Base-by-base conservation (phyloP, 2,329 filamentous ascomycete species). In the Alternaria alternata region DNA sequence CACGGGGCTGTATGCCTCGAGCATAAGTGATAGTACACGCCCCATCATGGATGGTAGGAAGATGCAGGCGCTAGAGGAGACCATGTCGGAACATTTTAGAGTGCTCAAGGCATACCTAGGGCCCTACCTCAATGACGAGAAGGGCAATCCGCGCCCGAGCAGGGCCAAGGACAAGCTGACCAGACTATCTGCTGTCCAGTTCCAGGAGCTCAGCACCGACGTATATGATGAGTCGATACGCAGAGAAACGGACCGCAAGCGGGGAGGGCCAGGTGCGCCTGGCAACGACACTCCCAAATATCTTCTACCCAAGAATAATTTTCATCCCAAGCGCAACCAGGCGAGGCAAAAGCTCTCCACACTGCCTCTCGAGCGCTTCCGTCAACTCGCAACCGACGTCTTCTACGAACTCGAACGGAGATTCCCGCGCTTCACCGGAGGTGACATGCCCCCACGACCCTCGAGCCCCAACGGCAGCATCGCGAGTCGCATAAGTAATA, bases 241-340 rank as follows among this genome's bases (percentile, higher is more conserved):
- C 61, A 88, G 95, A 65, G 94, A 98, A 79, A 87, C 91, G 66
- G 84, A 84, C 52, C 79, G 81, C 38, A 75, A 76, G 59, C 75
- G 78, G 51, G 78, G 81, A 30, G 81, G 81, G n/a, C 76, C 75
- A 22, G 73, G 85, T 52, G 85, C 85, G 47, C 81, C 81, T 30
- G 78, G 79, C 47, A 81, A 78, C 68, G 71, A 76, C 48, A 79
- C 72, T 66, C 81, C 70, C 77, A 85, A 77, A 12, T 96, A 89
- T 75, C 86, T 99, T 6, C 82, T 92, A 24, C 92, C 95, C n/a
- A 93, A 94, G 77, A 86, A 90, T 66, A 90, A 89, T 65, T 98
- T 98, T 80, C 95, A 99, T 78, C 93, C 94, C 3, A 99, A 98
- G 81, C 90, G 95, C 64, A 99, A 99, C 76, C 94, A 98, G 78